Conservation (phyloP, 176 grass and related monocot genomes). For the Areca catechu region DNA sequence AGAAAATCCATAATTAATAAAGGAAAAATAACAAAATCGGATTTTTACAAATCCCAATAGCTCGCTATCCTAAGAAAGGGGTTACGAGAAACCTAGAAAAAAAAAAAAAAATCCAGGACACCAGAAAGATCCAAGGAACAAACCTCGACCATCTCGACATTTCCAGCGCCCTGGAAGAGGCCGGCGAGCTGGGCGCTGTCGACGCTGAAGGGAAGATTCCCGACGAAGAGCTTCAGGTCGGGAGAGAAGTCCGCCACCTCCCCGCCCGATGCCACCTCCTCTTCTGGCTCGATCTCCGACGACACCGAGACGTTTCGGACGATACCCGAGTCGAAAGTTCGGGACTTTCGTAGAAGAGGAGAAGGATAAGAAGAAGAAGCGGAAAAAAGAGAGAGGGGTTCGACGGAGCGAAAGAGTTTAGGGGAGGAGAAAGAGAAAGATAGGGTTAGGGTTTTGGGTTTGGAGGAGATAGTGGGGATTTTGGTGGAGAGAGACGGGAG, state of each 20-base stretch:
- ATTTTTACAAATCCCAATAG: background rate
- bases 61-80: background rate
- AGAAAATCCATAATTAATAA: no score
- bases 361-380: background rate
- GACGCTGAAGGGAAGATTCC: constrained; percentile 83
- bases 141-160: constrained; percentile 98
- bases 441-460: background rate
- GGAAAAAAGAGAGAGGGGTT: background rate
- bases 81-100: background rate
- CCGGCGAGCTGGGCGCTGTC: constrained; percentile 88
- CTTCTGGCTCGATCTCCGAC: constrained; percentile 48
- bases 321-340: background rate
- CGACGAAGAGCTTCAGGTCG: constrained; percentile 81
- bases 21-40: background rate
- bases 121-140: background rate
- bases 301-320: background rate
- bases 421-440: background rate
- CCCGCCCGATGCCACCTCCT: constrained; percentile 24
- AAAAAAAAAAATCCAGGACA: no score
- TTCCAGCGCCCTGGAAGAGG: constrained; percentile 69
- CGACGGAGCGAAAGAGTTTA: background rate
- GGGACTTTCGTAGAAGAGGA: background rate
- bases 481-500: constrained; percentile 4
- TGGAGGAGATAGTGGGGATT: background rate
- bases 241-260: constrained; percentile 26